Conservation (phyloP, 169 alveolate genomes). For the Cystoisospora suis region DNA sequence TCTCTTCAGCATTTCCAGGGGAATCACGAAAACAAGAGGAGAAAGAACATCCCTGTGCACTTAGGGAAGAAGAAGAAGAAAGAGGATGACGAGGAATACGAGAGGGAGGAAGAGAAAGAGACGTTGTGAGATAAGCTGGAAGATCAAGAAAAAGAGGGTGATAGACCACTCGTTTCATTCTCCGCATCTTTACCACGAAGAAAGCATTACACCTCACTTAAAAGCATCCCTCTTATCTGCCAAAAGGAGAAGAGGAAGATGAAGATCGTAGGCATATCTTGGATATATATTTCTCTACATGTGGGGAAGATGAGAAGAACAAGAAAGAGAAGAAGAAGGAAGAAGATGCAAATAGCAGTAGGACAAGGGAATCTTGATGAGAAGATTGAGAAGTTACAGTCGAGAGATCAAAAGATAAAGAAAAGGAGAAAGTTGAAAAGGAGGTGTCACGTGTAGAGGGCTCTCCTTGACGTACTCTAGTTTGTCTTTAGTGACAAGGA, state of each 20-base stretch:
- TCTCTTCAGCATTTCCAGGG: not conserved
- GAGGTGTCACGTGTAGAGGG: no score
- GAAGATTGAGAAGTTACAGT: not conserved
- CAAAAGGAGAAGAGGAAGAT: no score
- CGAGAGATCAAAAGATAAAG: not conserved
- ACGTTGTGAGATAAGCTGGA: no score
- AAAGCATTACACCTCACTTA: no score
- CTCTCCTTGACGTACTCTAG: no score
- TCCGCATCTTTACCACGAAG: no score
- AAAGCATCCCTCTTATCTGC: no score
- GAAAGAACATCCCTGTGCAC: not conserved
- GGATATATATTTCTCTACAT: no score
- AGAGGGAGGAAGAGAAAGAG: not conserved
- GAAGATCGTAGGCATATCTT: no score
- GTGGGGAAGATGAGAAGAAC: no score
- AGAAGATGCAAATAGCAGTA: not conserved
- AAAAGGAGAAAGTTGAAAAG: not conserved
- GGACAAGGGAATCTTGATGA: not conserved
- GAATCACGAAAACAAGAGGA: not conserved
- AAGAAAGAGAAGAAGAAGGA: not conserved
- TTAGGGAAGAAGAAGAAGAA: not conserved
- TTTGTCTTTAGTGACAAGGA: no score
- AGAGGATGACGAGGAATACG: not conserved
- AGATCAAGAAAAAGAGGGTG: not conserved
- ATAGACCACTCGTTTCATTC: not conserved